Evolutionary conservation across 805 yeast species (phyloP).

Genomic region (Sugiyamaella chiloensis): DNA sequence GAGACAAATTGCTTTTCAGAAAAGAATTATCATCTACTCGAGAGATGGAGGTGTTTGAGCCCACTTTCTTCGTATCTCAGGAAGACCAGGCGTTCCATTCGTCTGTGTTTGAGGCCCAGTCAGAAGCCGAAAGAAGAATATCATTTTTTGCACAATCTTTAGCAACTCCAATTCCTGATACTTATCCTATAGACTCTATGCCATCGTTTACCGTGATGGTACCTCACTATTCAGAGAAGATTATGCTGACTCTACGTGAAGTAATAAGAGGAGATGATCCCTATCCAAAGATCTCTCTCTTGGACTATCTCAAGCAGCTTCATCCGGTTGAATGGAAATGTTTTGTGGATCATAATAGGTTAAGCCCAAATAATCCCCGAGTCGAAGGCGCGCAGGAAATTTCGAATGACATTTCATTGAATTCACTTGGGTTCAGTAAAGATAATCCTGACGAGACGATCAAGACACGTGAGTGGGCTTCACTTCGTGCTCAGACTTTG

Average conservation of each 20-base stretch:
- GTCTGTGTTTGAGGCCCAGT: constrained; percentile 54
- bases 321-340: constrained; percentile 76
- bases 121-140: constrained; percentile 79
- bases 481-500: constrained; percentile 76
- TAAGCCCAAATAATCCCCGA: constrained; percentile 6
- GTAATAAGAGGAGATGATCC: constrained; percentile 67
- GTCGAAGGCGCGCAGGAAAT: not conserved
- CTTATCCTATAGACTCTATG: constrained; percentile 62
- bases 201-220: constrained; percentile 80
- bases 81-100: constrained; percentile 69
- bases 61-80: constrained; percentile 74
- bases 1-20: constrained; percentile 48
- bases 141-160: constrained; percentile 88
- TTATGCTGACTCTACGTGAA: constrained; percentile 70
- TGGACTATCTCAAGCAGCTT: constrained; percentile 73
- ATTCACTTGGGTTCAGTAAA: constrained; percentile 68
- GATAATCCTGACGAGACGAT: constrained; percentile 60
- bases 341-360: constrained; percentile 46
- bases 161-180: constrained; percentile 80
- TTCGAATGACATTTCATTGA: constrained; percentile 57
- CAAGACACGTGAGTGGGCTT: constrained; percentile 85
- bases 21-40: constrained; percentile 33
- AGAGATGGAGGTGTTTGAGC: constrained; percentile 46
- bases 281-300: constrained; percentile 63
- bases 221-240: constrained; percentile 86